Percentiles rank a stretch among this genome's conserved stretches.
Conservation (phyloP, 495 filamentous ascomycete species). For the Penicillium angulare region DNA sequence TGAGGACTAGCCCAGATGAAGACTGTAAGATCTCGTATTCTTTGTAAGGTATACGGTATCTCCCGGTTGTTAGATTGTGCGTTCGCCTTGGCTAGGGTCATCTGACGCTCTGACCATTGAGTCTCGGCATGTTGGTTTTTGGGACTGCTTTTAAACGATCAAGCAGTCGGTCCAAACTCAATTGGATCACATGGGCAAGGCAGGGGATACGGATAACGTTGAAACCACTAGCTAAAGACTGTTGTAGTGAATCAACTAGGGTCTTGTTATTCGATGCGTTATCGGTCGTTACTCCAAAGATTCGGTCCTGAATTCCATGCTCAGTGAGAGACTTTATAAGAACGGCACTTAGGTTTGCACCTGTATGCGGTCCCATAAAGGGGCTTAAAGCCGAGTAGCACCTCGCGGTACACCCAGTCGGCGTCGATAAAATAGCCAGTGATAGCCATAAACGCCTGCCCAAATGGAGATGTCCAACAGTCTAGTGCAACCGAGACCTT, state of each 20-base stretch:
- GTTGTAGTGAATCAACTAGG: slow-evolving; percentile 4
- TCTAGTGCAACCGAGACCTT: slow-evolving; percentile 17
- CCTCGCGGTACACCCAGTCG: slow-evolving; percentile 18
- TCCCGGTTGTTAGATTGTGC: no score
- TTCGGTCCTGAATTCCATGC: slow-evolving; percentile 5
- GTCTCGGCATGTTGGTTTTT: no score
- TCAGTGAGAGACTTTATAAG: slow-evolving; percentile 11
- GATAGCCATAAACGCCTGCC: slow-evolving; percentile 18
- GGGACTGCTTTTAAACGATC: no score
- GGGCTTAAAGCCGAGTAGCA: slow-evolving; percentile 21
- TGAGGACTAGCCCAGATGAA: no score
- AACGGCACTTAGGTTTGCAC: slow-evolving; percentile 7
- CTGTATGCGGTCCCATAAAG: slow-evolving; percentile 9
- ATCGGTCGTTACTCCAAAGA: slow-evolving; percentile 17
- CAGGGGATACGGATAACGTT: slow-evolving; percentile 7
- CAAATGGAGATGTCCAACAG: slow-evolving; percentile 13
- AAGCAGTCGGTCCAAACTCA: no score
- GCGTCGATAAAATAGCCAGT: slow-evolving; percentile 18
- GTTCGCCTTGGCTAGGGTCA: no score
- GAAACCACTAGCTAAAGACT: not conserved
- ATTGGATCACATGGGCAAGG: slow-evolving; percentile 19
- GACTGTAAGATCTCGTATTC: no score
- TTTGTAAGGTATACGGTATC: no score
- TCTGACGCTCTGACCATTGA: no score
- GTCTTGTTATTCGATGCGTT: slow-evolving; percentile 22